Evolutionary conservation across 2,329 filamentous ascomycete genomes (phyloP).

Genomic region (Calycina herbarum): DNA sequence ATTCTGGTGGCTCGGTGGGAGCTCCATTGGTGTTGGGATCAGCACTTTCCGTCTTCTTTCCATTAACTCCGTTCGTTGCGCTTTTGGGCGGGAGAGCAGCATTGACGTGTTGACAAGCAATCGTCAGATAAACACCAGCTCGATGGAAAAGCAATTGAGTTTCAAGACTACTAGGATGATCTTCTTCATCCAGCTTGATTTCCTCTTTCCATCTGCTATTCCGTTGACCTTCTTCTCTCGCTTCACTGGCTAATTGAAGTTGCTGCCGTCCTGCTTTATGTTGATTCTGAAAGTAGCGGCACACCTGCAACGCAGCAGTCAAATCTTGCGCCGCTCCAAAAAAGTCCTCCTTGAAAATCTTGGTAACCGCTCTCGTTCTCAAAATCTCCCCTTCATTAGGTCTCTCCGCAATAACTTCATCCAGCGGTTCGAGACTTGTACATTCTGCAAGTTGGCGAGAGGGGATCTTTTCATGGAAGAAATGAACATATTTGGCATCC

Average conservation of each 20-base stretch:
- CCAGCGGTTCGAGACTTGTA: slow-evolving; percentile 65
- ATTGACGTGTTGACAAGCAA: slow-evolving; percentile 67
- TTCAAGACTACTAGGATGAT: slow-evolving; percentile 75
- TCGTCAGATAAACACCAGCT: slow-evolving; percentile 67
- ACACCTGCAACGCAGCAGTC: slow-evolving; percentile 61
- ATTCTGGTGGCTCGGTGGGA: slow-evolving; percentile 28
- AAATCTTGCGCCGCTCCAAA: slow-evolving; percentile 69
- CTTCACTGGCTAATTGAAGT: slow-evolving; percentile 50
- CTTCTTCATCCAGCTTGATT: slow-evolving; percentile 55
- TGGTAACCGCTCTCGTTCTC: slow-evolving; percentile 72
- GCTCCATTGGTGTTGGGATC: slow-evolving; percentile 26
- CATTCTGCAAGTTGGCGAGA: slow-evolving; percentile 70
- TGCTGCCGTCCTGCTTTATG: slow-evolving; percentile 42
- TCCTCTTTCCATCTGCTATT: slow-evolving; percentile 47
- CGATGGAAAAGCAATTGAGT: slow-evolving; percentile 76
- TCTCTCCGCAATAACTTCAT: slow-evolving; percentile 64
- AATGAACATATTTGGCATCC: slow-evolving; percentile 86
- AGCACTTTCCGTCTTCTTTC: slow-evolving; percentile 20
- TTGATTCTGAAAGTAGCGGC: slow-evolving; percentile 37
- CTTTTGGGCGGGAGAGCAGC: slow-evolving; percentile 47
- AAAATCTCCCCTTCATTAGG: slow-evolving; percentile 66
- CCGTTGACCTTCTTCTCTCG: slow-evolving; percentile 36
- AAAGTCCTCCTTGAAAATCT: slow-evolving; percentile 73
- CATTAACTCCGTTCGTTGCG: slow-evolving; percentile 27
- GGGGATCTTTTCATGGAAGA: slow-evolving; percentile 89